Percentiles rank a stretch among this genome's conserved stretches.
These are phyloP conservation scores for Talaromyces albobiverticillius DNA, from an alignment of 2,329 filamentous ascomycete genomes.

Conservation along the genomic window DNA sequence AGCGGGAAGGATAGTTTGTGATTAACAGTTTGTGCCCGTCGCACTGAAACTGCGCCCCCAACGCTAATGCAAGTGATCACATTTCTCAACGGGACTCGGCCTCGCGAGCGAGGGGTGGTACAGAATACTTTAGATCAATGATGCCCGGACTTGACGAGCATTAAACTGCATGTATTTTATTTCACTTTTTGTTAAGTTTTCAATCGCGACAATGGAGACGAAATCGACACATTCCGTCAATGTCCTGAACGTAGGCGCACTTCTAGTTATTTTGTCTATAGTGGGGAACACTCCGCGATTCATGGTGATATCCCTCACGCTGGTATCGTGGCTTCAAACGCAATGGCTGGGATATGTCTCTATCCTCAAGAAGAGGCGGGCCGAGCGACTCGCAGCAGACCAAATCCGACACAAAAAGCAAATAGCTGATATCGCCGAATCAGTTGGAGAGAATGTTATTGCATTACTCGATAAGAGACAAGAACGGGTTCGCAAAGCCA, in stretches of 20 bases:
- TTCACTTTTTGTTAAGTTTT: too few relatives aligned
- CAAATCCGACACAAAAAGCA: background rate
- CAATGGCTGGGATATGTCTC: constrained; percentile 10
- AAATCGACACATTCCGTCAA: constrained; percentile 6
- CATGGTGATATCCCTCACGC: constrained; percentile 1
- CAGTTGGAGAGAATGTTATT: constrained; percentile 9
- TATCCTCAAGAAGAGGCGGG: background rate
- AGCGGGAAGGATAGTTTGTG: too few relatives aligned
- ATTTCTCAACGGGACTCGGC: too few relatives aligned
- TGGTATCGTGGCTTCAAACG: constrained; percentile 12
- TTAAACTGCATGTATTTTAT: too few relatives aligned
- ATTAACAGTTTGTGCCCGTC: too few relatives aligned
- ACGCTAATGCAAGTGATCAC: too few relatives aligned
- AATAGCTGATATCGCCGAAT: constrained; percentile 4
- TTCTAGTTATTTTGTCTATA: constrained; percentile 6
- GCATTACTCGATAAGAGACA: background rate
- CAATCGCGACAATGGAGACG: background rate
- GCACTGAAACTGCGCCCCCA: too few relatives aligned
- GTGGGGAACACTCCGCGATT: constrained; percentile 9
- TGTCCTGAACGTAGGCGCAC: background rate
- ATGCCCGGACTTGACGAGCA: too few relatives aligned
- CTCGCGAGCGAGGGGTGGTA: too few relatives aligned
- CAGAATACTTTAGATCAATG: too few relatives aligned
- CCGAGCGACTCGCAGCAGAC: constrained; percentile 6
- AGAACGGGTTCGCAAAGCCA: background rate